Base-by-base conservation (phyloP, 2,329 filamentous ascomycete species). In the Parascedosporium putredinis region DNA sequence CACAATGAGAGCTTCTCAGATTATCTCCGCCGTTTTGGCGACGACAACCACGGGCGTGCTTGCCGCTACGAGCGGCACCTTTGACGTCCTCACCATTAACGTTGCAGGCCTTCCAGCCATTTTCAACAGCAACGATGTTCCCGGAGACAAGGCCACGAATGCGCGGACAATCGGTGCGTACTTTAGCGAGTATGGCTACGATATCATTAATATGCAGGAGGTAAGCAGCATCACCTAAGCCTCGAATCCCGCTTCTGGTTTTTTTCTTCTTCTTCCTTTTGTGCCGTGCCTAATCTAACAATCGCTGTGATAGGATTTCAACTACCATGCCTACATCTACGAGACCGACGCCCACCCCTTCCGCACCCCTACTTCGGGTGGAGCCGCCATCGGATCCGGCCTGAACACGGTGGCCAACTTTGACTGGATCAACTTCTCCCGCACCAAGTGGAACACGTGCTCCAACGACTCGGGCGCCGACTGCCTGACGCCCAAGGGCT, bases 401-500 rank as follows among this genome's bases (percentile, higher is more conserved):
- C 65, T 86, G 48, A 86, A 85, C 66, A 78, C 78, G 0, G 60
- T 85, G 40, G 70, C 80, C 53, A 79, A 77, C 57, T 78, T 71
- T 55, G 59, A 72, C 53, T 85, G 73, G 70, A 62, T 74, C 5
- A 70, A 74, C 53, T 77, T 79, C 55, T 64, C 67, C 40, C 74
- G 81, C 12, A 64, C 73, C 45, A 78, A 80, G 57, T 86, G 82
- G 80, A 62, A 69, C 22, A 66, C 60, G 2, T 84, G 81, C 64
- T 78, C 74, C 51, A 62, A 77, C 57, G 71, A 71, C 31, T 77
- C 74, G 0, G 71, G 70, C 0, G 57, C 61, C 1, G 82, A 86
- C 60, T 85, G 82, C 59, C 64, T 84, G 54, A 84, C 81, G 1
- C 82, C 80, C 20, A 86, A 86, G 62, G 82, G 82, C 12, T 84